phyloP scores from a whole-genome alignment of 2,329 filamentous ascomycete genomes.

The Magnaporthiopsis rhizophila region DNA sequence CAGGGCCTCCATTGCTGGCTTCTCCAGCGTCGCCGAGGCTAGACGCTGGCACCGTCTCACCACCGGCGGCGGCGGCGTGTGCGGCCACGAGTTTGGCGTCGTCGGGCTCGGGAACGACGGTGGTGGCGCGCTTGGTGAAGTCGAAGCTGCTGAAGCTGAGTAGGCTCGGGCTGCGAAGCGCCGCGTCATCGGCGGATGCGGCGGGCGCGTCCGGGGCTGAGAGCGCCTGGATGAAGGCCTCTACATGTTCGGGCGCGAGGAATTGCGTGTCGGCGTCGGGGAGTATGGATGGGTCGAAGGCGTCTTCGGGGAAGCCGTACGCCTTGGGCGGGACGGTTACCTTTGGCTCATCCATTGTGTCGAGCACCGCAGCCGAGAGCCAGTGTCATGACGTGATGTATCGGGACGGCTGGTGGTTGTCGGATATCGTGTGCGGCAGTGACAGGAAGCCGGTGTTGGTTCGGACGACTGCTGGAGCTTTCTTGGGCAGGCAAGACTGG shows the following conservation, averaged over 20 bases:
- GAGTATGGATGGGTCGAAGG: conserved; percentile 60
- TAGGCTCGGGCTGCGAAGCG: conserved; percentile 29
- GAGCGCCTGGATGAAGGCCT: conserved; percentile 73
- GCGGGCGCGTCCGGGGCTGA: conserved; percentile 71
- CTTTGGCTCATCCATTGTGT: conserved; percentile 12
- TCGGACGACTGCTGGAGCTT: not conserved
- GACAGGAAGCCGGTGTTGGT: not conserved
- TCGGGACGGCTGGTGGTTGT: not conserved
- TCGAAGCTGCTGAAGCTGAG: conserved; percentile 29
- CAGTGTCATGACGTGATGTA: not conserved
- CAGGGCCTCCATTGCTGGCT: conserved; percentile 12
- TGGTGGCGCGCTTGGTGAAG: conserved; percentile 33
- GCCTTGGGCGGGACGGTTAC: conserved; percentile 22
- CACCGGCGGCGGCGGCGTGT: conserved; percentile 29
- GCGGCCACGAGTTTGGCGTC: conserved; percentile 27
- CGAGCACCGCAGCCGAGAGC: conserved; percentile 6
- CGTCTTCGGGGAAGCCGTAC: conserved; percentile 53
- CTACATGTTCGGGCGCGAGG: conserved; percentile 61
- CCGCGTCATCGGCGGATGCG: conserved; percentile 47
- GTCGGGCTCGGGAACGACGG: conserved; percentile 23
- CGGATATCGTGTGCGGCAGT: not conserved
- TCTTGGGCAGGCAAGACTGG: not conserved
- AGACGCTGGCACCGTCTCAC: conserved; percentile 18
- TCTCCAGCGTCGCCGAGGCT: conserved; percentile 6
- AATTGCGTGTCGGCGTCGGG: conserved; percentile 81